Evolutionary conservation across 129 eudicot genomes (phyloP).

Genomic region (Deinandra increscens): DNA sequence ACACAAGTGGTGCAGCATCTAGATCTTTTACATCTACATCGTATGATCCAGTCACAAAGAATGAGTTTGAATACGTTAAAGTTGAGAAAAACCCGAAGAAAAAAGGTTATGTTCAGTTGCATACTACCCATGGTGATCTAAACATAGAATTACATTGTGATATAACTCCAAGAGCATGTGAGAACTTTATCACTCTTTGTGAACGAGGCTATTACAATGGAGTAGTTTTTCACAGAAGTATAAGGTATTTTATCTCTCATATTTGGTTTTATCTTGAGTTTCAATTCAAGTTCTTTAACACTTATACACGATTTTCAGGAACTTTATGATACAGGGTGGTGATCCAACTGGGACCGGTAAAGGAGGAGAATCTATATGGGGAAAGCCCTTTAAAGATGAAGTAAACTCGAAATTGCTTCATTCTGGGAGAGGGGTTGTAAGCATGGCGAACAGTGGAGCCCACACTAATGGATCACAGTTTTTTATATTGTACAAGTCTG

Average conservation of each 20-base stretch:
- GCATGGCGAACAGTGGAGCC: slow-evolving; percentile 99
- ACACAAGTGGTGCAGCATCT: slow-evolving; percentile 95
- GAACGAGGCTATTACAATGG: slow-evolving; percentile 94
- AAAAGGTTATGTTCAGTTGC: slow-evolving; percentile 84
- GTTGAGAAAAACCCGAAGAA: slow-evolving; percentile 92
- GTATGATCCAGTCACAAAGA: slow-evolving; percentile 81
- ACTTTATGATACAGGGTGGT: slow-evolving; percentile 99
- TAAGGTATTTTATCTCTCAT: slow-evolving; percentile 46
- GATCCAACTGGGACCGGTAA: slow-evolving; percentile 97
- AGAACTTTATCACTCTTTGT: slow-evolving; percentile 89
- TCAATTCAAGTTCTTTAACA: background rate
- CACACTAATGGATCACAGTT: slow-evolving; percentile 97
- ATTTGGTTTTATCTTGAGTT: background rate
- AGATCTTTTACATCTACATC: slow-evolving; percentile 94
- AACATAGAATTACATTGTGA: slow-evolving; percentile 97
- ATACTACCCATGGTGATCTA: slow-evolving; percentile 93
- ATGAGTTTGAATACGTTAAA: slow-evolving; percentile 82
- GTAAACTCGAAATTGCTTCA: slow-evolving; percentile 90
- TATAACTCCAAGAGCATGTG: slow-evolving; percentile 93
- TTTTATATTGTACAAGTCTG: slow-evolving; percentile 92
- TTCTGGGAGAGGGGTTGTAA: slow-evolving; percentile 95
- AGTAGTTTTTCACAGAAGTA: slow-evolving; percentile 84
- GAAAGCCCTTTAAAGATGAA: slow-evolving; percentile 88
- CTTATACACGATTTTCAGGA: slow-evolving; percentile 42
- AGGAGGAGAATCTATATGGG: slow-evolving; percentile 99